phyloP scores from a whole-genome alignment of 371 early-diverging fungal genomes.

The Choanephora cucurbitarum region DNA sequence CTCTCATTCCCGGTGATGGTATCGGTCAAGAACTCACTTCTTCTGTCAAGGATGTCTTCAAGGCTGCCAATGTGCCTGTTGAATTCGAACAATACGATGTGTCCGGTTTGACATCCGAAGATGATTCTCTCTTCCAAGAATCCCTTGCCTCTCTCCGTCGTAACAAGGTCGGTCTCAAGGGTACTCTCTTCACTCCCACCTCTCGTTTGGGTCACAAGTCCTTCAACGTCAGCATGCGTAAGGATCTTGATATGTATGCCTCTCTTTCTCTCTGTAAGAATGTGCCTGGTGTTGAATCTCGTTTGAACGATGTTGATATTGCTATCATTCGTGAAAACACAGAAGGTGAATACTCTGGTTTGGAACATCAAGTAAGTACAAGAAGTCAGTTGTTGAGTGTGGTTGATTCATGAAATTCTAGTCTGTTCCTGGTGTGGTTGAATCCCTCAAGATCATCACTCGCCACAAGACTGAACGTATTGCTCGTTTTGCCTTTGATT shows the following conservation, averaged over 20 bases:
- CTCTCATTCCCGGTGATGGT: constrained; percentile 98
- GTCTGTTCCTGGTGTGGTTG: constrained; percentile 97
- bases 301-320: constrained; percentile 91
- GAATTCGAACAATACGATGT: constrained; percentile 96
- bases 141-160: constrained; percentile 88
- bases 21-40: constrained; percentile 90
- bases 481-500: constrained; percentile 97
- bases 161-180: constrained; percentile 97
- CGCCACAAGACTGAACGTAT: constrained; percentile 95
- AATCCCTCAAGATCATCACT: constrained; percentile 95
- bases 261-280: constrained; percentile 86
- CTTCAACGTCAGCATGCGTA: constrained; percentile 93
- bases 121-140: constrained; percentile 76
- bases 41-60: constrained; percentile 92
- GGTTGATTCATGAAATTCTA: constrained; percentile 22
- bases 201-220: constrained; percentile 81
- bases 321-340: constrained; percentile 98
- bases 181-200: constrained; percentile 93
- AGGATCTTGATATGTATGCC: constrained; percentile 95
- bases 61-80: constrained; percentile 89
- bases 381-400: not conserved
- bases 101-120: constrained; percentile 80
- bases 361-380: constrained; percentile 84
- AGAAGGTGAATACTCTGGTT: constrained; percentile 97
- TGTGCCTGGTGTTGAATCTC: constrained; percentile 77